Percentiles rank a stretch among this genome's conserved stretches.
These are phyloP conservation scores for Roridomyces roridus DNA, from an alignment of 768 basidiomycete genomes.

Conservation along the genomic window DNA sequence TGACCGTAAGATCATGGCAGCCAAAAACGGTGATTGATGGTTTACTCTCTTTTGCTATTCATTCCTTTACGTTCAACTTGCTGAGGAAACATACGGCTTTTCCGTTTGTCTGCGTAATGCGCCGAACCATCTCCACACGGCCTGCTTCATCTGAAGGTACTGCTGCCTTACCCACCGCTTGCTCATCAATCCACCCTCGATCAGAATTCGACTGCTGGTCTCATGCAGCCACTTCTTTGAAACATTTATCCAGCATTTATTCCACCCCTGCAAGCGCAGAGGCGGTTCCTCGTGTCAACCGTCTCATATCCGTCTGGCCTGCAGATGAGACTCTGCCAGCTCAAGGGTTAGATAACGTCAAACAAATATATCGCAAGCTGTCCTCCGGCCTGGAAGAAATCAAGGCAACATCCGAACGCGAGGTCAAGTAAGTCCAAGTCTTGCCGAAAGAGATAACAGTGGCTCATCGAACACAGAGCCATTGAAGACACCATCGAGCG, in stretches of 20 bases:
- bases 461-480: conserved; percentile 50
- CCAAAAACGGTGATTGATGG: too few species aligned
- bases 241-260: conserved; percentile 59
- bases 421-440: conserved; percentile 57
- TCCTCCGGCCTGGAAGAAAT: conserved; percentile 68
- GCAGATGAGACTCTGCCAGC: conserved; percentile 70
- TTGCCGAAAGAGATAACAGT: background rate
- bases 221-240: conserved; percentile 66
- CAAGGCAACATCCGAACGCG: conserved; percentile 60
- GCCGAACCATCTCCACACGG: conserved; percentile 63
- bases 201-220: conserved; percentile 82
- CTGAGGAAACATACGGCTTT: too few species aligned
- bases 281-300: conserved; percentile 75
- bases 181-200: conserved; percentile 26
- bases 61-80: too few species aligned
- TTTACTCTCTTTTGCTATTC: too few species aligned
- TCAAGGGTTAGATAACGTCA: conserved; percentile 71
- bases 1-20: background rate
- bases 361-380: conserved; percentile 67
- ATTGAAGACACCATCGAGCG: conserved; percentile 77
- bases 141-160: conserved; percentile 82
- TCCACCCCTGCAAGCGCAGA: conserved; percentile 56
- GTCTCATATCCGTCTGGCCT: conserved; percentile 74
- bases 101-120: too few species aligned
- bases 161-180: conserved; percentile 24